A percentile compares a stretch with the other conserved stretches of the same genome.
Conservation (phyloP, 306 rosid species). For the Alnus glutinosa region DNA sequence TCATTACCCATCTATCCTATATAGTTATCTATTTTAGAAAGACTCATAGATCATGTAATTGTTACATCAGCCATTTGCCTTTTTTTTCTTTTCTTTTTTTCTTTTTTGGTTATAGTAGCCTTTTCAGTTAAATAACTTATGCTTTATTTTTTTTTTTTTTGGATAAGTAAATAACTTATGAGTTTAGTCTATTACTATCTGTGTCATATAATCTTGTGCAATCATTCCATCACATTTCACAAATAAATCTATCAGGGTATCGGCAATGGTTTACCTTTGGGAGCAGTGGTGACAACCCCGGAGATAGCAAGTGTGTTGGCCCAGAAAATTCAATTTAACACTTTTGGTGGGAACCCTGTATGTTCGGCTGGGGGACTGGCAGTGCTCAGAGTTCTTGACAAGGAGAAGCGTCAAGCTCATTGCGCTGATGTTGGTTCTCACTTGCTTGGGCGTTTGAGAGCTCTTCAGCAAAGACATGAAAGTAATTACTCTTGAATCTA, state of each 20-base stretch:
- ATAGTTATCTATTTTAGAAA: neutral
- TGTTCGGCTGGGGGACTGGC: constrained; percentile 94
- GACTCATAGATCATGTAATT: constrained; percentile 10
- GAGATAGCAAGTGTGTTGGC: constrained; percentile 83
- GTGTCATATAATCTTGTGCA: neutral
- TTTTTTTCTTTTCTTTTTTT: neutral
- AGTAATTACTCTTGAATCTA: constrained; percentile 47
- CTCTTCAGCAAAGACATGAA: constrained; percentile 65
- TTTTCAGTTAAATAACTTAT: constrained; percentile 8
- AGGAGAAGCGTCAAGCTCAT: constrained; percentile 87
- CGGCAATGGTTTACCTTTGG: constrained; percentile 90
- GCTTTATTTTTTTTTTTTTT: neutral
- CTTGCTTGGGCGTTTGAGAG: constrained; percentile 67
- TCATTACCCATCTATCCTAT: constrained; percentile 23
- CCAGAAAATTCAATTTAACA: constrained; percentile 77
- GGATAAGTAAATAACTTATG: neutral
- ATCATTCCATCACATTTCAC: constrained; percentile 21
- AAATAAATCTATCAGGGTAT: constrained; percentile 64
- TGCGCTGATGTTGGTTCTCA: constrained; percentile 80
- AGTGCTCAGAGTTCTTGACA: constrained; percentile 76
- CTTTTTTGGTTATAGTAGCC: neutral
- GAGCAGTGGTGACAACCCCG: constrained; percentile 91
- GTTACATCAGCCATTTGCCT: constrained; percentile 10
- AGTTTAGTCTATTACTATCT: neutral
- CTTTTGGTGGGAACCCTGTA: constrained; percentile 91